A percentile compares a stretch with the other conserved stretches of the same genome.
Conservation (phyloP, 2,329 filamentous ascomycete genomes). For the Aspergillus terreus region DNA sequence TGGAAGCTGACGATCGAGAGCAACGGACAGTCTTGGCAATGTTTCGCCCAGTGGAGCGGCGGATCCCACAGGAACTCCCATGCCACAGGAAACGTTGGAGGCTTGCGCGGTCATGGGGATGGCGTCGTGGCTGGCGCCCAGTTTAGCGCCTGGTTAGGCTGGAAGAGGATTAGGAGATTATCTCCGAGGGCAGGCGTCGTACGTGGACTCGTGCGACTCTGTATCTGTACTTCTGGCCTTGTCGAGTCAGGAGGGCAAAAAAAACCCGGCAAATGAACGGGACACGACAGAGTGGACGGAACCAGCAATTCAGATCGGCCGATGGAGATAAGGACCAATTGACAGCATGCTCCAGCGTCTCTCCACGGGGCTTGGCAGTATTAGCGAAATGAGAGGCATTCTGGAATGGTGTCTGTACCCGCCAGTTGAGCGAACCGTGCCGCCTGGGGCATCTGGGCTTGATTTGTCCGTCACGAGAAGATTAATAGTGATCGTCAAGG, state of each 20-base stretch:
- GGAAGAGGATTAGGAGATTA: too few relatives aligned
- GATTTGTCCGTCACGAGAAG: background rate
- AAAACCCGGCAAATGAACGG: background rate
- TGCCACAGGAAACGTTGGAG: background rate
- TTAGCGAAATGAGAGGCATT: slow-evolving; percentile 1
- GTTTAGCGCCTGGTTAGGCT: background rate
- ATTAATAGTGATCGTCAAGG: background rate
- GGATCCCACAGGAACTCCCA: slow-evolving; percentile 8
- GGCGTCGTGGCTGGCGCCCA: background rate
- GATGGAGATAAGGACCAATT: slow-evolving; percentile 1
- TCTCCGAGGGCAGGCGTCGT: too few relatives aligned
- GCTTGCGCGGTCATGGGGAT: slow-evolving; percentile 1
- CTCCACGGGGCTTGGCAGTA: background rate
- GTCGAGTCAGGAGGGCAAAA: background rate
- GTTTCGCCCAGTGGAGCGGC: slow-evolving; percentile 19
- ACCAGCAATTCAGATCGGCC: background rate
- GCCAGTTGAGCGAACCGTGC: slow-evolving; percentile 11
- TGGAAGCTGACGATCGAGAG: slow-evolving; percentile 17
- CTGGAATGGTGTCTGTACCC: background rate
- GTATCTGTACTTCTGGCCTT: background rate
- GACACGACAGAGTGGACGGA: background rate
- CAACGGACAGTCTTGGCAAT: slow-evolving; percentile 23
- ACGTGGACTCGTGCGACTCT: background rate
- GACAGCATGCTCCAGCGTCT: background rate
- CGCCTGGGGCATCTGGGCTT: slow-evolving; percentile 5